A percentile compares a stretch with the other conserved stretches of the same genome.
Conservation (phyloP, 1,284 basidiomycete genomes). For the Moniliella sp. region DNA sequence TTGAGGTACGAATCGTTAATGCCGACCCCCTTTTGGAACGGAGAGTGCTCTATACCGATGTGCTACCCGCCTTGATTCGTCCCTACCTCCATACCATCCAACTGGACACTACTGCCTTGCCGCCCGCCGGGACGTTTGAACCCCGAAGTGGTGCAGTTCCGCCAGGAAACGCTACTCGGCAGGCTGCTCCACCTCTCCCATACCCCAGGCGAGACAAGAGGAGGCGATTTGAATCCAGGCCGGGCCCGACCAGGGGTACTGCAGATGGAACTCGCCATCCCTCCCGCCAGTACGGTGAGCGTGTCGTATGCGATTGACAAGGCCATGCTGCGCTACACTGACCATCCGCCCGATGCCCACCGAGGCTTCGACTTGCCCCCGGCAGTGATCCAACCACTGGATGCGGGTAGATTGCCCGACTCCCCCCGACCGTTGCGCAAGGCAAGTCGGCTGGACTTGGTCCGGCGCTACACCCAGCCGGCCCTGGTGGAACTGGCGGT, state of each 20-base stretch:
- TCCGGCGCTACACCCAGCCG: constrained; percentile 50
- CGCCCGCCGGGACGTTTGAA: too few relatives aligned
- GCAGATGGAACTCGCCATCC: constrained; percentile 49
- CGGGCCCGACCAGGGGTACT: too few relatives aligned
- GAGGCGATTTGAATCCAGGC: too few relatives aligned
- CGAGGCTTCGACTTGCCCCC: constrained; percentile 77
- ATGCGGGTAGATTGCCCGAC: not conserved
- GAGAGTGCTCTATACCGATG: not conserved
- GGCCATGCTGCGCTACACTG: constrained; percentile 71
- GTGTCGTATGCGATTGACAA: constrained; percentile 59
- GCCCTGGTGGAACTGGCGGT: constrained; percentile 73
- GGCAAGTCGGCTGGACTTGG: not conserved
- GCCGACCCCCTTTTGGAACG: not conserved
- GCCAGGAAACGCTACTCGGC: too few relatives aligned
- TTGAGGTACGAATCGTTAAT: not conserved
- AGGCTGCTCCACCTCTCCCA: too few relatives aligned
- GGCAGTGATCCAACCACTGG: constrained; percentile 35
- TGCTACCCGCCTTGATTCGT: not conserved
- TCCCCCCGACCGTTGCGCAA: not conserved
- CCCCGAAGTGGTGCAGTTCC: too few relatives aligned
- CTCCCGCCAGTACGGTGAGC: constrained; percentile 42
- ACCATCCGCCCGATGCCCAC: constrained; percentile 85
- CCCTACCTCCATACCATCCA: not conserved
- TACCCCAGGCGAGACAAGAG: too few relatives aligned
- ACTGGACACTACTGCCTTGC: too few relatives aligned